These are phyloP conservation scores for Rhododendron molle DNA, from an alignment of 148 eudicot genomes.

Conservation along the genomic window DNA sequence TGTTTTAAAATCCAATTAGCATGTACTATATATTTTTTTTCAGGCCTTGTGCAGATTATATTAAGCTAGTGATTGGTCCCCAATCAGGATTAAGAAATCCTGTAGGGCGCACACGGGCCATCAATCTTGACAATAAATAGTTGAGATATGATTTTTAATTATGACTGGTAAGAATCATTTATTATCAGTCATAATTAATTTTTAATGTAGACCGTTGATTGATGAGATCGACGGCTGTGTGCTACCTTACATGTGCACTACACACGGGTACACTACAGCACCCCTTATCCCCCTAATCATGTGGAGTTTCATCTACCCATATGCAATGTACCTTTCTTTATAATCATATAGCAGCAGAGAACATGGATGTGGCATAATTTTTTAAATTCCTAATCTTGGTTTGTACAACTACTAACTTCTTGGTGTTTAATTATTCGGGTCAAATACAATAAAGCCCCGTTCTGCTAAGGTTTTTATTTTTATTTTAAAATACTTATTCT, in stretches of 20 bases:
- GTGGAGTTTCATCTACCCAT: not conserved
- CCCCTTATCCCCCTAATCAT: not conserved
- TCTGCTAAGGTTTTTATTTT: no score
- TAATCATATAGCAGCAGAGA: not conserved
- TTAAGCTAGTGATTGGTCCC: not conserved
- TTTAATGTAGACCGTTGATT: no score
- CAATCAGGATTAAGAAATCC: no score
- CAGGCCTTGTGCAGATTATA: not conserved
- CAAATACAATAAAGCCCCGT: not conserved
- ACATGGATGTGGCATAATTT: not conserved
- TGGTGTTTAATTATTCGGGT: not conserved
- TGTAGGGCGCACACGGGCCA: no score
- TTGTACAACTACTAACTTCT: not conserved
- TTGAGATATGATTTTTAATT: no score
- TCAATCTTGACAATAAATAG: no score
- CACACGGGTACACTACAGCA: no score
- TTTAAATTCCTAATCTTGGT: not conserved
- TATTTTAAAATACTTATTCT: no score
- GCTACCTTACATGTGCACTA: no score
- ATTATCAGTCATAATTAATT: no score
- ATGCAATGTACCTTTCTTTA: not conserved
- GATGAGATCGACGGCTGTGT: no score
- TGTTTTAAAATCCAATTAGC: not conserved
- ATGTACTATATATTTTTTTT: not conserved
- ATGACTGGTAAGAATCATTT: no score